Percentiles rank a stretch among this genome's conserved stretches.
phyloP scores from a whole-genome alignment of 768 basidiomycete genomes.

The Candolleomyces eurysporus region DNA sequence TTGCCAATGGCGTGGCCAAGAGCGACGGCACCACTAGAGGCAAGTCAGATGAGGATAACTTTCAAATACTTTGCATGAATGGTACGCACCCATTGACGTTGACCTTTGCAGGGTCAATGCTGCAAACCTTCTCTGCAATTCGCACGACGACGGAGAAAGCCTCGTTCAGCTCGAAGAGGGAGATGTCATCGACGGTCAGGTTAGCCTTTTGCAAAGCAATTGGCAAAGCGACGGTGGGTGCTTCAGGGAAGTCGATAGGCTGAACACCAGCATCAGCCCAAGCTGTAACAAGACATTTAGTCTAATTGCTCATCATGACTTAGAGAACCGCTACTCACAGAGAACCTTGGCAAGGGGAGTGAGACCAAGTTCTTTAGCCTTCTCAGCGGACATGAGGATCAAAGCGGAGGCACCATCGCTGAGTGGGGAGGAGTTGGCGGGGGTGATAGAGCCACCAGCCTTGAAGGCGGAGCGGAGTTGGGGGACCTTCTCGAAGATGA shows the following conservation, averaged over 20 bases:
- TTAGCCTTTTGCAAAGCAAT: conserved; percentile 85
- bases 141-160: conserved; percentile 95
- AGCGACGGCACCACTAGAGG: conserved; percentile 86
- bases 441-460: conserved; percentile 86
- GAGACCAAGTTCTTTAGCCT: conserved; percentile 86
- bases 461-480: conserved; percentile 87
- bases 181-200: conserved; percentile 77
- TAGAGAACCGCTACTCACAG: conserved; percentile 54
- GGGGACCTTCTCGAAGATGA: conserved; percentile 93
- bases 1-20: conserved; percentile 96
- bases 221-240: conserved; percentile 90
- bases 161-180: conserved; percentile 95
- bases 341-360: conserved; percentile 93
- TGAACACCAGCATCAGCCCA: conserved; percentile 97
- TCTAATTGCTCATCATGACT: conserved; percentile 5
- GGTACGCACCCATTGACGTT: conserved; percentile 79
- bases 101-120: conserved; percentile 83
- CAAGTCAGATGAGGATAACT: conserved; percentile 15
- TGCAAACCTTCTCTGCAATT: conserved; percentile 85
- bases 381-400: conserved; percentile 91
- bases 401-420: conserved; percentile 97
- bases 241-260: conserved; percentile 95
- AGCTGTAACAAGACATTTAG: conserved; percentile 45
- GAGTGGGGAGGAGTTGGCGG: conserved; percentile 92
- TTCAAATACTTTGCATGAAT: conserved; percentile 1